phyloP scores from a whole-genome alignment of 805 yeast genomes.

The Torulaspora franciscae region DNA sequence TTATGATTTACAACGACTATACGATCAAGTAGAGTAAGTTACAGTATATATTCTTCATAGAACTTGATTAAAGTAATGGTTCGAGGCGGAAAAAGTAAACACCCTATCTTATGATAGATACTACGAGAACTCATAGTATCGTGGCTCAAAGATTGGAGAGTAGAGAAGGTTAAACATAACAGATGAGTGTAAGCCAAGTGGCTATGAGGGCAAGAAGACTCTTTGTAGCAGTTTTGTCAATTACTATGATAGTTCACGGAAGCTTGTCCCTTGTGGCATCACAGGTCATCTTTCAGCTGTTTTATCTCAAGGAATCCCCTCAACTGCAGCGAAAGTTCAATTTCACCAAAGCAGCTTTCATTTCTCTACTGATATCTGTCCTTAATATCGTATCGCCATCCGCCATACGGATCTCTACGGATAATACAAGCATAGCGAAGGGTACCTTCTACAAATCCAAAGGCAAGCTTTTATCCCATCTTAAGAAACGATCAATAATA shows the following conservation, averaged over 20 bases:
- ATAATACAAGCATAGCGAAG: constrained; percentile 35
- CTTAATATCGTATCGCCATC: constrained; percentile 51
- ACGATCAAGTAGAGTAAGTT: constrained; percentile 40
- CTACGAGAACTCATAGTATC: not conserved
- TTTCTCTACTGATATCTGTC: constrained; percentile 49
- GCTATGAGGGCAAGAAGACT: constrained; percentile 14
- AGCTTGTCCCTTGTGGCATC: constrained; percentile 43
- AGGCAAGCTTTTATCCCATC: constrained; percentile 25
- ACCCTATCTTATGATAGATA: not conserved
- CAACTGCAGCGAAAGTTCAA: constrained; percentile 43
- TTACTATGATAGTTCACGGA: constrained; percentile 34
- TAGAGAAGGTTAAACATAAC: not conserved
- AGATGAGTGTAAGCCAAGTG: not conserved
- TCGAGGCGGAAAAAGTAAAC: not conserved
- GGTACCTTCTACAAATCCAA: constrained; percentile 32
- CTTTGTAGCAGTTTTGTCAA: constrained; percentile 17
- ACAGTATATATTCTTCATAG: too few species aligned
- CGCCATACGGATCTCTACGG: constrained; percentile 47
- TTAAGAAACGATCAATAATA: constrained; percentile 52
- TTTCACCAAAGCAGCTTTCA: constrained; percentile 54
- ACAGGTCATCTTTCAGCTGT: constrained; percentile 39
- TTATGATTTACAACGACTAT: constrained; percentile 53
- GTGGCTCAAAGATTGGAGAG: too few species aligned
- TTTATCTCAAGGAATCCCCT: constrained; percentile 26
- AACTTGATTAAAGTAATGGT: too few species aligned